Evolutionary conservation across 305 asterid genomes (phyloP).

Genomic region (Rubia balearica): DNA sequence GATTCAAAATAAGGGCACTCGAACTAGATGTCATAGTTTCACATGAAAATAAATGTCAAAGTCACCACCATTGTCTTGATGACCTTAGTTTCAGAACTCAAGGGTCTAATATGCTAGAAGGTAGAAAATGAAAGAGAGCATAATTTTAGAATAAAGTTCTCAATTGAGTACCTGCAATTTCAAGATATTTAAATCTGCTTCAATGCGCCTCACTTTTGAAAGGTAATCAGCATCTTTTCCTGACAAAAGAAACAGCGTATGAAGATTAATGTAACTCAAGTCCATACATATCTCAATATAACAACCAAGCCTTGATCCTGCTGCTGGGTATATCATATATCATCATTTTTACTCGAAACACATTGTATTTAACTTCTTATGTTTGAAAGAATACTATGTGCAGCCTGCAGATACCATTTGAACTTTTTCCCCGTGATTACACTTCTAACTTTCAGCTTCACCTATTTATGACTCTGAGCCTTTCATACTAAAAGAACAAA

Average conservation of each 20-base stretch:
- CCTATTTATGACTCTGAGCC: neutral
- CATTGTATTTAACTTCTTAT: neutral
- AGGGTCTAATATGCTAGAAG: neutral
- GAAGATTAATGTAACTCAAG: neutral
- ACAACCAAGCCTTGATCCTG: neutral
- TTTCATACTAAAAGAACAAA: neutral
- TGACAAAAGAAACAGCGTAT: constrained; percentile 18
- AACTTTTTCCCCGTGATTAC: neutral
- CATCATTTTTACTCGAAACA: neutral
- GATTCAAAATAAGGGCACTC: neutral
- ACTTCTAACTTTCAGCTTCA: neutral
- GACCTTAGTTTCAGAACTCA: neutral
- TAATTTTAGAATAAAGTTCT: neutral
- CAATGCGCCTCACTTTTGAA: constrained; percentile 67
- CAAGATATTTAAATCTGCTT: constrained; percentile 73
- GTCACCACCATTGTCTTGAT: neutral
- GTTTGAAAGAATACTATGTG: neutral
- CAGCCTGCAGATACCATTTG: neutral
- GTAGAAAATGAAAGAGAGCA: neutral
- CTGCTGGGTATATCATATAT: neutral
- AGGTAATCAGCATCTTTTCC: constrained; percentile 52
- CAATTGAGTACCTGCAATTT: constrained; percentile 54
- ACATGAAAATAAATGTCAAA: neutral
- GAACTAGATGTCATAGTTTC: neutral
- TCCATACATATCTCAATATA: neutral